A percentile compares a stretch with the other conserved stretches of the same genome.
phyloP scores from a whole-genome alignment of 768 basidiomycete species.

The Pluteus cervinus region DNA sequence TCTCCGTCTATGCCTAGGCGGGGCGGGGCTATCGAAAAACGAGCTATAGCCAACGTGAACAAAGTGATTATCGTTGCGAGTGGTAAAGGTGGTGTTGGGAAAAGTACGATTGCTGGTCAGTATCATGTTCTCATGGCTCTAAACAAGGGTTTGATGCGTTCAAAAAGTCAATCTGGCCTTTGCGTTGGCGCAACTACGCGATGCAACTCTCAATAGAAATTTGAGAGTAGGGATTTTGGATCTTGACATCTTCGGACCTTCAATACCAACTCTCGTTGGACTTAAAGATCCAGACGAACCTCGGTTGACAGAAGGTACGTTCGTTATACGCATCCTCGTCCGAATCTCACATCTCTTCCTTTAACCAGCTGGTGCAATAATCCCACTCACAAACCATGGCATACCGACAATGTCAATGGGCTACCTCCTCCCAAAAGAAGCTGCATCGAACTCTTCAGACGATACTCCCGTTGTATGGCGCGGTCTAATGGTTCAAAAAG shows the following conservation, averaged over 20 bases:
- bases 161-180: conserved; percentile 74
- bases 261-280: conserved; percentile 90
- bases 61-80: conserved; percentile 82
- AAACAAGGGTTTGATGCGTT: neutral
- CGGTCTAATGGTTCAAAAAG: conserved; percentile 97
- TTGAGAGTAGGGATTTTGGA: conserved; percentile 84
- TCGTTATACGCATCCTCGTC: neutral
- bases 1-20: conserved; percentile 59
- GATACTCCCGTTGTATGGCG: conserved; percentile 92
- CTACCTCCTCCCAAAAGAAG: conserved; percentile 67
- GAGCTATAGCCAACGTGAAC: conserved; percentile 65
- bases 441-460: conserved; percentile 41
- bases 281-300: conserved; percentile 77
- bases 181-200: conserved; percentile 48
- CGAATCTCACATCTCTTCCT: conserved; percentile 2
- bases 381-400: conserved; percentile 84
- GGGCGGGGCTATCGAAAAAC: conserved; percentile 46
- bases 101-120: conserved; percentile 87
- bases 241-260: conserved; percentile 94
- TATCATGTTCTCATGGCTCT: conserved; percentile 1
- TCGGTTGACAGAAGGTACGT: conserved; percentile 60
- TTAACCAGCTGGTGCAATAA: conserved; percentile 60
- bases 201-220: conserved; percentile 14
- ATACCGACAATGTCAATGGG: conserved; percentile 97
- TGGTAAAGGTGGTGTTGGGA: conserved; percentile 95